Base-by-base conservation (phyloP, 2,329 filamentous ascomycete species). In the Chaetothyriales sp. region DNA sequence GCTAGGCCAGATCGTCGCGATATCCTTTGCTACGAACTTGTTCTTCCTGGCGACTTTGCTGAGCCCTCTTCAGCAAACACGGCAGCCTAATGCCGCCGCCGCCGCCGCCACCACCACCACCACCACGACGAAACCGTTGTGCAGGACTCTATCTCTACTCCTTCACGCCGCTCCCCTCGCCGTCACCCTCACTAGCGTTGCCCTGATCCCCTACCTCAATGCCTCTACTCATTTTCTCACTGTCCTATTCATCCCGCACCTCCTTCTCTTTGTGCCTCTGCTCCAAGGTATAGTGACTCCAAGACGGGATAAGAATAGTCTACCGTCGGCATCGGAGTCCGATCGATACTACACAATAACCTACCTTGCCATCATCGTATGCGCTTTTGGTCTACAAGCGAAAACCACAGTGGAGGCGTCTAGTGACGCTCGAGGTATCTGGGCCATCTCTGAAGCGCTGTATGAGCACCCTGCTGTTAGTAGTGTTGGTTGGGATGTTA, bases 21-120 rank as follows among this genome's bases (percentile, higher is more conserved):
- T 84, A 9, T 80, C 77, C 0, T 82, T 77, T 58, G 77, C 79
- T 2, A 75, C 80, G 64, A 82, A 80, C 58, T 65, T 84, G 28
- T 84, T 84, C 67, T 40, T 40, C 33, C 33, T 40, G 10, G 33
- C 33, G 33, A 15, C 10, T 5, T 5, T 40, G 33, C 33, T 40
- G 33, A 40, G 8, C 7, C 33, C 33, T 40, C 33, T 15, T 15
- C 33, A 15, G 33, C 33, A 40, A 15, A 2, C 10, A 15, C 9
- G 15, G 33, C 9, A 40, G 13, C 9, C 10, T 5, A 4, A 15
- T 10, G 10, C 33, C 33, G 15, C 5, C 15, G 13, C 9, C 33
- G 15, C 33, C 10, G n/a, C n/a, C n/a, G n/a, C n/a, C n/a, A n/a
- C n/a, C n/a, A n/a, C n/a, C n/a, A n/a, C n/a, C n/a, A n/a, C n/a